Evolutionary conservation across 257 asterid genomes (phyloP).

Genomic region (Penstemon barbatus): DNA sequence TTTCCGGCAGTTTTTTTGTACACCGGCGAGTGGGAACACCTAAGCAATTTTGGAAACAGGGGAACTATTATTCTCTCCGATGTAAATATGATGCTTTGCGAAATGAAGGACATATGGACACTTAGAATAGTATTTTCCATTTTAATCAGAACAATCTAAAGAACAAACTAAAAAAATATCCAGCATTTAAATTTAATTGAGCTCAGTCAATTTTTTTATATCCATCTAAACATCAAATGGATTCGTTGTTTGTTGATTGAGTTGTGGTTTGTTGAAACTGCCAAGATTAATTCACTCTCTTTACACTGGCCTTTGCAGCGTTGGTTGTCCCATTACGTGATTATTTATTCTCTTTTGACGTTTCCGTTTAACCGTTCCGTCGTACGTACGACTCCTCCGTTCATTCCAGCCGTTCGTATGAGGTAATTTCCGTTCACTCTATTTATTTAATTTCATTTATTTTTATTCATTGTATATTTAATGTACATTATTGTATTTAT

Average conservation of each 20-base stretch:
- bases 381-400: background rate
- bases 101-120: constrained; percentile 41
- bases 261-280: constrained; percentile 20
- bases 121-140: constrained; percentile 24
- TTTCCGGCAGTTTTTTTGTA: constrained; percentile 32
- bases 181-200: background rate
- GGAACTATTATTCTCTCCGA: constrained; percentile 33
- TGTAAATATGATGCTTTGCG: constrained; percentile 39
- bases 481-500: background rate
- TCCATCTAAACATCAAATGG: too few species aligned
- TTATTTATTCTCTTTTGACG: constrained; percentile 15
- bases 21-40: constrained; percentile 38
- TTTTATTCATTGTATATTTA: background rate
- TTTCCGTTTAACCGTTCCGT: constrained; percentile 9
- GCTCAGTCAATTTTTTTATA: too few species aligned
- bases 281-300: constrained; percentile 9
- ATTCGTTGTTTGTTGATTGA: constrained; percentile 3
- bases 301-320: constrained; percentile 26
- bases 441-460: background rate
- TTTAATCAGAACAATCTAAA: constrained; percentile 25
- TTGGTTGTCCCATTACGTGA: constrained; percentile 29
- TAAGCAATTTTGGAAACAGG: constrained; percentile 43
- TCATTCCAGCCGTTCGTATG: constrained; percentile 18
- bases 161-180: background rate
- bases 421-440: constrained; percentile 29